Conservation (phyloP, 257 asterid genomes). For the Leonotis leonurus region DNA sequence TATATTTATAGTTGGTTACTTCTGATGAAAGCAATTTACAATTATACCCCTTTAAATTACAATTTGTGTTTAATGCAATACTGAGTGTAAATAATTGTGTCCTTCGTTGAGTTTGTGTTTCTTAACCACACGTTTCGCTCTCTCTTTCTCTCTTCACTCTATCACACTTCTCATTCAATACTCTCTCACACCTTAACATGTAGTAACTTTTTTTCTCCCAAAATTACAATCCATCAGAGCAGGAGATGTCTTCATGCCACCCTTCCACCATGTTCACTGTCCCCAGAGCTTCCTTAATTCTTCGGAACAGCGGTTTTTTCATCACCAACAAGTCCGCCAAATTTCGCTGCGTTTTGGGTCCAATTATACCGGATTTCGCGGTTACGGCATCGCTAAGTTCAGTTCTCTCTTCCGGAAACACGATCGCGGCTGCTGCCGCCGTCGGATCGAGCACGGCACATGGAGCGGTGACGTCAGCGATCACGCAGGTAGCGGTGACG, state of each 20-base stretch:
- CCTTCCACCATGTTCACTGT: constrained; percentile 37
- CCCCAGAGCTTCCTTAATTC: constrained; percentile 30
- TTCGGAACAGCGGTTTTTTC: constrained; percentile 33
- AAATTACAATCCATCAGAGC: too few relatives aligned
- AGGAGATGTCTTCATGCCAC: constrained; percentile 46
- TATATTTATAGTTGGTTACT: too few relatives aligned
- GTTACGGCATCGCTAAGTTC: constrained; percentile 59
- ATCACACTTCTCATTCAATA: neutral
- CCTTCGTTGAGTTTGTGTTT: too few relatives aligned
- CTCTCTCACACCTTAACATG: neutral
- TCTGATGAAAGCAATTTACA: too few relatives aligned
- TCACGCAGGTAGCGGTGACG: constrained; percentile 83
- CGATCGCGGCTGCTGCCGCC: constrained; percentile 72
- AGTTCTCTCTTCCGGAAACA: constrained; percentile 60
- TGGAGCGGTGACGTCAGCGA: constrained; percentile 87
- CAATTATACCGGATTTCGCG: constrained; percentile 32
- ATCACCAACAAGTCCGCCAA: constrained; percentile 25
- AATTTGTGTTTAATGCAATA: too few relatives aligned
- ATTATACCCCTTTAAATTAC: too few relatives aligned
- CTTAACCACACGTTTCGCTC: constrained; percentile 17
- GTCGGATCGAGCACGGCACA: constrained; percentile 67
- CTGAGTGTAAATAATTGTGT: too few relatives aligned
- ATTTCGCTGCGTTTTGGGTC: constrained; percentile 40
- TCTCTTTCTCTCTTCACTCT: neutral
- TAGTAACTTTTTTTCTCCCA: neutral